Conservation (phyloP, 345 rosid species). For the Salix exigua region DNA sequence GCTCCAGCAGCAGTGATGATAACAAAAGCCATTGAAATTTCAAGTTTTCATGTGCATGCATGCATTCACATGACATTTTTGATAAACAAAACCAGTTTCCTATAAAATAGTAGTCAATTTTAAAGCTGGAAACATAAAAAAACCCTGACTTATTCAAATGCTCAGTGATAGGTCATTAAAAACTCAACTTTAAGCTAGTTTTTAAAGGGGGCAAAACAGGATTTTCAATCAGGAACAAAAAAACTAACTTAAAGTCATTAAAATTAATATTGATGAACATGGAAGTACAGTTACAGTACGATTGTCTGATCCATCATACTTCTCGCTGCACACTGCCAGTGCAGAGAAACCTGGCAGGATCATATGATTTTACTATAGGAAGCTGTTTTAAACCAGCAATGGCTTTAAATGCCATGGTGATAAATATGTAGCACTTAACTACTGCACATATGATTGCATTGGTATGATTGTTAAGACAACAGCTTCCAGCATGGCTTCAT, state of each 20-base stretch:
- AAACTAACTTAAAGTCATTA: background rate
- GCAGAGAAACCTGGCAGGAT: constrained; percentile 97
- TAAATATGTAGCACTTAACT: constrained; percentile 8
- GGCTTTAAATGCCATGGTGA: constrained; percentile 64
- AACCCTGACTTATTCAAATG: background rate
- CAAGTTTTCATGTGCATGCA: background rate
- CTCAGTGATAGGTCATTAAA: background rate
- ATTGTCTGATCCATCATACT: constrained; percentile 93
- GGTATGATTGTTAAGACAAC: background rate
- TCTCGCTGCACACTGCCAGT: constrained; percentile 98
- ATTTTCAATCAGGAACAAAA: background rate
- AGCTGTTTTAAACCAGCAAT: constrained; percentile 49
- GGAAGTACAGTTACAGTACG: background rate
- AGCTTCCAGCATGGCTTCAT: constrained; percentile 28
- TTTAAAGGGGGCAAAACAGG: background rate
- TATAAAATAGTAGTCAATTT: background rate
- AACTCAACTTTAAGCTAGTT: background rate
- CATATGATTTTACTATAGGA: constrained; percentile 56
- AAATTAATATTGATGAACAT: background rate
- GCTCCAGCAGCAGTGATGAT: background rate
- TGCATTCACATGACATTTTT: background rate
- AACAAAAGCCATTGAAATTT: background rate
- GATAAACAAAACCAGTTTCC: background rate
- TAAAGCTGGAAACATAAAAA: background rate
- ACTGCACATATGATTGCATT: constrained; percentile 5